A percentile compares a stretch with the other conserved stretches of the same genome.
Evolutionary conservation across 2,329 filamentous ascomycete species (phyloP).

Genomic region (Dactylellina haptotyla): DNA sequence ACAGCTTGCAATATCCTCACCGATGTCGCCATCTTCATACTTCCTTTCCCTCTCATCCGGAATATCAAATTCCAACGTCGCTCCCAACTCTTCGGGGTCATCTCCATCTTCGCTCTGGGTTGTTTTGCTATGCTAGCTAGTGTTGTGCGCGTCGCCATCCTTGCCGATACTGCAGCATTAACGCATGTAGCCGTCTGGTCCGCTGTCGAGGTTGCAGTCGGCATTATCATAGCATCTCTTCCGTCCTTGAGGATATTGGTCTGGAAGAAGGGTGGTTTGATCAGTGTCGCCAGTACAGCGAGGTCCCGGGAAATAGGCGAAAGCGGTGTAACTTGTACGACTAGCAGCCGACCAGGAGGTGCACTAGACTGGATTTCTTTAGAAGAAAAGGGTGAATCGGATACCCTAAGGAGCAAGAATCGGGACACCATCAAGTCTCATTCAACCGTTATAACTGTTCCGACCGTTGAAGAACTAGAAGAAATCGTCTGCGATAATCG

Average conservation of each 20-base stretch:
- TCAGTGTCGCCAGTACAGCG: constrained; percentile 27
- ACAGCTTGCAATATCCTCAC: constrained; percentile 49
- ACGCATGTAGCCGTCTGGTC: constrained; percentile 52
- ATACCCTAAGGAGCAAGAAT: constrained; percentile 39
- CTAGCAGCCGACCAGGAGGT: constrained; percentile 28
- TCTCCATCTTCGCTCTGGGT: constrained; percentile 30
- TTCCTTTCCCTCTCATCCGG: constrained; percentile 45
- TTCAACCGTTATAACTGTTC: constrained; percentile 44
- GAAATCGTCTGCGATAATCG: constrained; percentile 38
- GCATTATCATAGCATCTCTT: constrained; percentile 42
- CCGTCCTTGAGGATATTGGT: constrained; percentile 33
- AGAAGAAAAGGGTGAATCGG: constrained; percentile 40
- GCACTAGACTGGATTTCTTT: constrained; percentile 44
- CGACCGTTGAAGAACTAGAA: constrained; percentile 46
- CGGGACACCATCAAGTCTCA: constrained; percentile 51
- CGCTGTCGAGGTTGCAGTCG: constrained; percentile 37
- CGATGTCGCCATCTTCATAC: constrained; percentile 49
- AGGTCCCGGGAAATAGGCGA: constrained; percentile 17
- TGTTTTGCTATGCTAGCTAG: constrained; percentile 48
- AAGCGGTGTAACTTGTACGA: constrained; percentile 29
- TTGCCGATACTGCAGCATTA: constrained; percentile 35
- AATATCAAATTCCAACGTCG: constrained; percentile 48
- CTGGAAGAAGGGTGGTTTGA: constrained; percentile 28
- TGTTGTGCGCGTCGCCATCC: constrained; percentile 37
- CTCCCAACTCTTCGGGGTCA: constrained; percentile 31